Base-by-base conservation (phyloP, 495 filamentous ascomycete genomes). In the Penicillium angulare region DNA sequence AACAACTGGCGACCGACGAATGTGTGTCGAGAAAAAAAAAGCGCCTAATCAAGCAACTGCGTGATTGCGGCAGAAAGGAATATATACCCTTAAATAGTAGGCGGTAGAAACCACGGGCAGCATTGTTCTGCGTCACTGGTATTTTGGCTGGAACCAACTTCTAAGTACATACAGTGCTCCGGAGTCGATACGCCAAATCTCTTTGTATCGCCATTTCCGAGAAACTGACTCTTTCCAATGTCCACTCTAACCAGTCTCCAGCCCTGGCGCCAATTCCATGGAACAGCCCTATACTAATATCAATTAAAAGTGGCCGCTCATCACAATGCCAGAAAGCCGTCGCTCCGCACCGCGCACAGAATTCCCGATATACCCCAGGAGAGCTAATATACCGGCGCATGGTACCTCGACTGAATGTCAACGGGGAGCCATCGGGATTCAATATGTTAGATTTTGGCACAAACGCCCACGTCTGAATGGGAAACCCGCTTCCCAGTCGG, bases 401-500 rank as follows among this genome's bases (percentile, higher is more conserved):
- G 1, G 71, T 77, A 3, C 81, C 76, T 6, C 63, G 47, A 16
- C 43, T 35, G 49, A 81, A 84, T 20, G 73, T 63, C 3, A 82
- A 62, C 0, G 65, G 62, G 4, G 59, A 56, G 49, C 61, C 21
- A 45, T 68, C 48, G 9, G 52, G 45, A 23, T 83, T 70, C 43
- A 69, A 66, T 51, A 89, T 82, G 53, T 87, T 85, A 7, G 65
- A 62, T 42, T 76, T 76, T 4, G 85, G 85, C 13, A 88, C 65
- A 51, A 88, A 89, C 0, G 82, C 76, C 85, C 87, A 90, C 7
- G 75, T 63, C 52, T 86, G 82, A 43, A 86, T 79, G 39, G 88
- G 85, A 59, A 83, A 85, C 3, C 86, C 87, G 3, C 79, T 78
- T 4, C 69, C 64, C 8, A 81, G 63, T 21, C 86, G 79, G 64